Percentiles rank a stretch among this genome's conserved stretches.
These are phyloP conservation scores for Diplodia corticola DNA, from an alignment of 2,329 filamentous ascomycete species.

Conservation along the genomic window DNA sequence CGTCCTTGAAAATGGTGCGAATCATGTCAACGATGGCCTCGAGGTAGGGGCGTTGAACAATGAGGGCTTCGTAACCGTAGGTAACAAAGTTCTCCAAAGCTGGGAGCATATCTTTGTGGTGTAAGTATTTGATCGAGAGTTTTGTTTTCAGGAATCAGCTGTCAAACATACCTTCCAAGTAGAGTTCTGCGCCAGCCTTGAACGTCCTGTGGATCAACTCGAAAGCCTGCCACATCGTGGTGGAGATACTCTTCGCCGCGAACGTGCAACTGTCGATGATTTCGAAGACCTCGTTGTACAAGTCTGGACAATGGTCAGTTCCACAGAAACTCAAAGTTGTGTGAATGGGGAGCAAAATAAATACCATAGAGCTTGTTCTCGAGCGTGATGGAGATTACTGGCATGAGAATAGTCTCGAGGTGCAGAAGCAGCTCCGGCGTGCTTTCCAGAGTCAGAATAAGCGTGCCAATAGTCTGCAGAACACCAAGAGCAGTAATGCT, in stretches of 20 bases:
- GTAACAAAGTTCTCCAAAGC: slow-evolving; percentile 97
- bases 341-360: slow-evolving; percentile 25
- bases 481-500: slow-evolving; percentile 96
- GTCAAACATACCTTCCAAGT: slow-evolving; percentile 65
- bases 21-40: slow-evolving; percentile 92
- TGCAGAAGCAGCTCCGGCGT: slow-evolving; percentile 93
- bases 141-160: background rate
- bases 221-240: slow-evolving; percentile 98
- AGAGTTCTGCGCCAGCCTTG: slow-evolving; percentile 94
- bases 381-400: slow-evolving; percentile 90
- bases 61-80: slow-evolving; percentile 78
- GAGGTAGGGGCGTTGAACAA: slow-evolving; percentile 82
- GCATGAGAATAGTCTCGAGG: slow-evolving; percentile 94
- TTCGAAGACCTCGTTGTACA: slow-evolving; percentile 98
- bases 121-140: slow-evolving; percentile 19
- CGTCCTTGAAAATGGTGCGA: slow-evolving; percentile 87
- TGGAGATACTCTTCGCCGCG: slow-evolving; percentile 90
- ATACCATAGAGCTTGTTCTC: slow-evolving; percentile 94
- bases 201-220: slow-evolving; percentile 96
- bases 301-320: slow-evolving; percentile 54
- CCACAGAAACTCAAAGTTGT: slow-evolving; percentile 18
- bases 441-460: slow-evolving; percentile 95
- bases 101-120: slow-evolving; percentile 78
- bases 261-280: slow-evolving; percentile 99
- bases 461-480: slow-evolving; percentile 92